These are phyloP conservation scores for Penicillium sp. DNA, from an alignment of 2,329 filamentous ascomycete genomes.

Conservation along the genomic window DNA sequence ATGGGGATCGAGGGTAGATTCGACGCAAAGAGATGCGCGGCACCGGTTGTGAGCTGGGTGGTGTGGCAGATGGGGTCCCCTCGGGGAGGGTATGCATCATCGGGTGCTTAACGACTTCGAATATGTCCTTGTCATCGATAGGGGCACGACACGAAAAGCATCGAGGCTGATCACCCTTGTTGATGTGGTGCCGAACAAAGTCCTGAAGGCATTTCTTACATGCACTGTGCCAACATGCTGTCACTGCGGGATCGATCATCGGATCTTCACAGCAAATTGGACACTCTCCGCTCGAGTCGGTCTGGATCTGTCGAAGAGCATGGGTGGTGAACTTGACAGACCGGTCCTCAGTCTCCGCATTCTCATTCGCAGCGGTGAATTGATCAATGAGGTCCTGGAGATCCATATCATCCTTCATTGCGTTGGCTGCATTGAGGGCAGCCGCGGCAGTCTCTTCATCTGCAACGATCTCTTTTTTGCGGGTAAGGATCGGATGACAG, in stretches of 20 bases:
- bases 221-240: constrained; percentile 94
- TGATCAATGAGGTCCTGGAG: constrained; percentile 76
- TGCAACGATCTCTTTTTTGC: constrained; percentile 75
- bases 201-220: constrained; percentile 90
- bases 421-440: constrained; percentile 71
- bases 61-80: constrained; percentile 41
- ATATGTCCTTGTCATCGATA: constrained; percentile 78
- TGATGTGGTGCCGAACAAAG: constrained; percentile 81
- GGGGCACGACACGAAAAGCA: constrained; percentile 89
- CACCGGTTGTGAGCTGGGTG: constrained; percentile 30
- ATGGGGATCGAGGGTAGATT: constrained; percentile 59
- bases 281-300: constrained; percentile 82
- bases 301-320: constrained; percentile 84
- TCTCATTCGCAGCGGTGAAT: constrained; percentile 67
- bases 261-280: constrained; percentile 93
- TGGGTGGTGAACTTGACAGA: constrained; percentile 75
- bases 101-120: constrained; percentile 79
- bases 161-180: constrained; percentile 67
- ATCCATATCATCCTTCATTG: constrained; percentile 93
- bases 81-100: constrained; percentile 43
- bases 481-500: constrained; percentile 84
- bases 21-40: constrained; percentile 58
- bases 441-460: constrained; percentile 82
- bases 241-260: constrained; percentile 91
- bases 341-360: constrained; percentile 45